Conservation (phyloP, 2,329 filamentous ascomycete genomes). For the Epichloe aotearoae region DNA sequence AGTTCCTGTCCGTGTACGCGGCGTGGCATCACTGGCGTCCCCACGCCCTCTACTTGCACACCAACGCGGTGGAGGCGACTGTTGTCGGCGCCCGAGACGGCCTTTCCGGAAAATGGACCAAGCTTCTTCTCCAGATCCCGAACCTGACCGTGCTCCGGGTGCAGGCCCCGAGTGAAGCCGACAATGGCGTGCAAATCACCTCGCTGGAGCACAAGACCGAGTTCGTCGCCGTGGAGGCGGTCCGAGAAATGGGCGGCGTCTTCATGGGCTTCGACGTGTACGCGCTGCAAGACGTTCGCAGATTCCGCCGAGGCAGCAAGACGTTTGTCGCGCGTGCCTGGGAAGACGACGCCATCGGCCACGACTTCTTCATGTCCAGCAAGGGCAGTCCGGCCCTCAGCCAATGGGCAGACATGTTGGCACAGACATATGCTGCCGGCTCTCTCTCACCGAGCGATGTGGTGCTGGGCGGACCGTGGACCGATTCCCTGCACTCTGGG, state of each 20-base stretch:
- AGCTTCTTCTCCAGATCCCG: constrained; percentile 12
- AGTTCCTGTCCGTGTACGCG: constrained; percentile 2
- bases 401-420: neutral
- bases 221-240: constrained; percentile 11
- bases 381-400: neutral
- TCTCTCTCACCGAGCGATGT: neutral
- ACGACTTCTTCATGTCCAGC: constrained; percentile 2
- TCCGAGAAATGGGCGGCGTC: constrained; percentile 11
- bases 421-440: neutral
- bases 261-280: constrained; percentile 13
- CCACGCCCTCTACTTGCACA: constrained; percentile 1
- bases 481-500: too few relatives aligned
- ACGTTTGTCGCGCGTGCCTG: neutral
- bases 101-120: constrained; percentile 11
- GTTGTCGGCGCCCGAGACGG: neutral
- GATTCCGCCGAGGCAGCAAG: constrained; percentile 5
- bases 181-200: constrained; percentile 8
- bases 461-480: neutral
- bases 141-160: constrained; percentile 20
- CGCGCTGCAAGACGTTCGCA: constrained; percentile 7
- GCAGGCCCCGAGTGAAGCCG: constrained; percentile 5
- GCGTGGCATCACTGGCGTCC: constrained; percentile 3
- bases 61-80: neutral
- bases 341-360: neutral
- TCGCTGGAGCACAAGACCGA: constrained; percentile 11